Base-by-base conservation (phyloP, 176 grass and related monocot genomes). In the Leersia perrieri region DNA sequence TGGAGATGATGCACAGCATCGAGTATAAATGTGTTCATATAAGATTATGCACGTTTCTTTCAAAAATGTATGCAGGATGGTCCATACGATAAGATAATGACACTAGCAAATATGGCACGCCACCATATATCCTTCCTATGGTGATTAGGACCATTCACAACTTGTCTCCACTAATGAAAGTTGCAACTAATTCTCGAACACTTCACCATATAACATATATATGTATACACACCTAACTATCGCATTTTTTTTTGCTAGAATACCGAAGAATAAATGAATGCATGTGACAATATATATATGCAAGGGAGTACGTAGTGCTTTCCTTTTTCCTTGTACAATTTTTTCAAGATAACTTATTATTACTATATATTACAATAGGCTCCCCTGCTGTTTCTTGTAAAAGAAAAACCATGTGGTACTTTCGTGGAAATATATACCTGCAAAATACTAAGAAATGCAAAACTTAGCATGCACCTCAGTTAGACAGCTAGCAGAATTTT, bases 51-150 rank as follows among this genome's bases (percentile, higher is more conserved):
- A 53, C 22, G 28, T 15, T 75, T 2, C n/a, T 18, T 49, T 72
- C 0, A 77, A 79, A 63, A 78, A 25, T 58, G 5, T 88, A 66
- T 16, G 22, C 29, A 74, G 35, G 29, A 57, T 74, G 68, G 80
- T 73, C 80, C 86, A 79, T 45, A 30, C 44, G 30, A 60, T 83
- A 67, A 60, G 38, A 83, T 75, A 69, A 72, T 32, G 67, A 27
- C 41, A 77, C 33, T 72, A 72, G 33, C 27, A 41, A 27, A 42
- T 65, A 32, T 84, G 67, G 44, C 67, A 77, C 8, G 8, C 18
- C 40, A 5, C 34, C 51, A 40, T 60, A n/a, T n/a, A n/a, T 30
- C 15, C 74, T 74, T 70, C 33, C 34, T 35, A 18, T 72, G 28
- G 69, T 60, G 32, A 35, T 75, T 79, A 67, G 42, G 70, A 80